These are phyloP conservation scores for Aristolochia contorta DNA, from an alignment of 164 flowering plant species.

Conservation along the genomic window DNA sequence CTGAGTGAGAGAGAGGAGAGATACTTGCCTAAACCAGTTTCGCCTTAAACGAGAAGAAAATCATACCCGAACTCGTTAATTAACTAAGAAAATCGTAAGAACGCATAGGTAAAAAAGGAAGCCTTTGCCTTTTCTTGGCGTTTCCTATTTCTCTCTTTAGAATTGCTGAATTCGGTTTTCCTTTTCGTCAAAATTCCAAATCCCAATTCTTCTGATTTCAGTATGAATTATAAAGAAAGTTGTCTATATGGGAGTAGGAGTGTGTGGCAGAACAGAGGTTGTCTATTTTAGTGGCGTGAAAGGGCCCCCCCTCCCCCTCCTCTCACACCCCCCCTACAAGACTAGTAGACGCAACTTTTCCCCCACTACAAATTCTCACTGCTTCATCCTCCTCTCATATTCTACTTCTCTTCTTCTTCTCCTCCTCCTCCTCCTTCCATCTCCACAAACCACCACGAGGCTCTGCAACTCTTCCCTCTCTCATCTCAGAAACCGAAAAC, in stretches of 20 bases:
- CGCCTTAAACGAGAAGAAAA: no score
- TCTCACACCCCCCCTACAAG: slow-evolving; percentile 2
- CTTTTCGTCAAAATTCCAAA: no score
- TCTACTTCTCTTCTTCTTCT: neutral
- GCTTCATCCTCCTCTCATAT: slow-evolving; percentile 18
- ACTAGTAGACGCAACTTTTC: slow-evolving; percentile 23
- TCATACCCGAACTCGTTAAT: no score
- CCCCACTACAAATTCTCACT: slow-evolving; percentile 41
- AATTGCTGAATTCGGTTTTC: neutral
- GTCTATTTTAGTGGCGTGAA: slow-evolving; percentile 37
- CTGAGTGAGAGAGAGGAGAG: no score
- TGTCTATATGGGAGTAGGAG: neutral
- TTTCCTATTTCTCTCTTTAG: neutral
- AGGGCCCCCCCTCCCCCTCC: slow-evolving; percentile 16
- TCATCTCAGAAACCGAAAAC: neutral
- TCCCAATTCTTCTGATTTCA: no score
- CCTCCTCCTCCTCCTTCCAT: slow-evolving; percentile 8
- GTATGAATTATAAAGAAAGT: neutral
- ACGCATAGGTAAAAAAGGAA: no score
- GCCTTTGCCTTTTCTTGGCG: slow-evolving; percentile 7
- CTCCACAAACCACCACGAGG: neutral
- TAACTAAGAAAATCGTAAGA: no score
- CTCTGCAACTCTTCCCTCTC: slow-evolving; percentile 4
- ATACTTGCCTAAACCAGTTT: no score
- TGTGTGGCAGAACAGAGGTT: slow-evolving; percentile 4